A percentile compares a stretch with the other conserved stretches of the same genome.
phyloP scores from a whole-genome alignment of 768 basidiomycete species.

The Tylopilus plumbeoviolaceoides region DNA sequence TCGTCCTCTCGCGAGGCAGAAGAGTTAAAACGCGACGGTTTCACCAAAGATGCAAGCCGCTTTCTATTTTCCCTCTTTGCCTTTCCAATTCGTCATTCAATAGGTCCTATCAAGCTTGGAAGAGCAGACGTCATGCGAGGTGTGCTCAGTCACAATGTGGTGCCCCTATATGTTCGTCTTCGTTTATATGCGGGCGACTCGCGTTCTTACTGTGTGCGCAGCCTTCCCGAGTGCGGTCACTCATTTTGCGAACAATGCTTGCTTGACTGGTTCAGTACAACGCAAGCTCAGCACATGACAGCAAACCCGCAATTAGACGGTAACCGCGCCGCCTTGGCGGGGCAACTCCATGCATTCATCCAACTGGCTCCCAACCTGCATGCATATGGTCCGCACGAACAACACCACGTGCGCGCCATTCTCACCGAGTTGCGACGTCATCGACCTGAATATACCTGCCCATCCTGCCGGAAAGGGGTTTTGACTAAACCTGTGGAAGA shows the following conservation, averaged over 20 bases:
- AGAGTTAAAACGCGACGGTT: slow-evolving; percentile 18
- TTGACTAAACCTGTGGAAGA: slow-evolving; percentile 52
- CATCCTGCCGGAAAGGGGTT: slow-evolving; percentile 56
- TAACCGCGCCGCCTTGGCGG: slow-evolving; percentile 21
- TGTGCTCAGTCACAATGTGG: slow-evolving; percentile 65
- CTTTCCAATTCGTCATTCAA: background rate
- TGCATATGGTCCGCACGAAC: slow-evolving; percentile 13
- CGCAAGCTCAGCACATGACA: slow-evolving; percentile 45
- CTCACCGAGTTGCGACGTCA: slow-evolving; percentile 24
- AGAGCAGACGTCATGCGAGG: slow-evolving; percentile 57
- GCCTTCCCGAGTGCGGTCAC: slow-evolving; percentile 66
- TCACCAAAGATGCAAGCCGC: slow-evolving; percentile 6
- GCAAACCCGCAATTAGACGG: slow-evolving; percentile 43
- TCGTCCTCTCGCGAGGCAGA: slow-evolving; percentile 15
- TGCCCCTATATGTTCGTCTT: slow-evolving; percentile 56
- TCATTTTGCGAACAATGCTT: slow-evolving; percentile 64
- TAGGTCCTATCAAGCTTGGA: slow-evolving; percentile 46
- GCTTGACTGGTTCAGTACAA: slow-evolving; percentile 49
- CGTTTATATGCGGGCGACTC: slow-evolving; percentile 1
- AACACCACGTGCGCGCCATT: slow-evolving; percentile 16
- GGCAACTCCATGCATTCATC: slow-evolving; percentile 17
- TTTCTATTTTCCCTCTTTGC: background rate
- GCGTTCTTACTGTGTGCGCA: slow-evolving; percentile 22
- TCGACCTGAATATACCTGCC: slow-evolving; percentile 60
- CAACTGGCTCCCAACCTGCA: slow-evolving; percentile 22